Evolutionary conservation across 2,329 filamentous ascomycete genomes (phyloP).

Genomic region (Massarina eburnea): DNA sequence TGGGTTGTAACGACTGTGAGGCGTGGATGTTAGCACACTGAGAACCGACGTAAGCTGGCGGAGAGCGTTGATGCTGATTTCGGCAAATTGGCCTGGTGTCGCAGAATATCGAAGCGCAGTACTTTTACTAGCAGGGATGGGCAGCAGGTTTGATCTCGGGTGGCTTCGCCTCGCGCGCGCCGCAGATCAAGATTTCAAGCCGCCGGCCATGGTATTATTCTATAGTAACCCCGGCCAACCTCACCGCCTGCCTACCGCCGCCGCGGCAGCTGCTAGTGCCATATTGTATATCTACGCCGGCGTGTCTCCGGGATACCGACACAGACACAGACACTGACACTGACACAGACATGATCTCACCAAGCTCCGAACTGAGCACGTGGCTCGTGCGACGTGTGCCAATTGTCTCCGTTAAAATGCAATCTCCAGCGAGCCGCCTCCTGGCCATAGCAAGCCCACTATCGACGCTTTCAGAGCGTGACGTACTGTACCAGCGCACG

Average conservation of each 20-base stretch:
- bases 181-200: conserved; percentile 21
- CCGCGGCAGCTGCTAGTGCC: no score
- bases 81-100: conserved; percentile 20
- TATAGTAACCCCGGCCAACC: background rate
- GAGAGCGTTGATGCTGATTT: conserved; percentile 19
- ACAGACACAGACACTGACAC: no score
- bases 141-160: conserved; percentile 25
- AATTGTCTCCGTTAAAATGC: no score
- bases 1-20: conserved; percentile 10
- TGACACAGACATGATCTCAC: background rate
- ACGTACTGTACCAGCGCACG: no score
- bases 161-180: conserved; percentile 20
- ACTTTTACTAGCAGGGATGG: conserved; percentile 28
- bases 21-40: conserved; percentile 1
- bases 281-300: no score
- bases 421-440: no score
- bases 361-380: conserved; percentile 3
- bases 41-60: background rate
- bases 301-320: no score
- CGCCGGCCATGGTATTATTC: background rate
- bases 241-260: no score
- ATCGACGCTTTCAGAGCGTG: no score
- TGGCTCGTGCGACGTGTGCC: conserved; percentile 12
- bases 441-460: no score
- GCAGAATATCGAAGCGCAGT: conserved; percentile 18